A percentile compares a stretch with the other conserved stretches of the same genome.
phyloP scores from a whole-genome alignment of 805 yeast genomes.

The Wickerhamiella sergipiensis region DNA sequence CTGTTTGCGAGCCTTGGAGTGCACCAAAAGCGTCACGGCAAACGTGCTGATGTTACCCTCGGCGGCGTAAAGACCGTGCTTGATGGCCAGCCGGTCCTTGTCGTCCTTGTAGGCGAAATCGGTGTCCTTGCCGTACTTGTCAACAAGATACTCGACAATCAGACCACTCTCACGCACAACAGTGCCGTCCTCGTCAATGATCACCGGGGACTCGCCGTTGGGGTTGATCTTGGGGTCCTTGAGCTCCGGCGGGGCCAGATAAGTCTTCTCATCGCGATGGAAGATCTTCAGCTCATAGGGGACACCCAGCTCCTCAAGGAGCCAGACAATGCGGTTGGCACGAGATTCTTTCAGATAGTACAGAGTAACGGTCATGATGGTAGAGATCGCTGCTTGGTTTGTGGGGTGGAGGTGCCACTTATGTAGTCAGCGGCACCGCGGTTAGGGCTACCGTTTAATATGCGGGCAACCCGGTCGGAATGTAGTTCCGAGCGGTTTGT shows the following conservation, averaged over 20 bases:
- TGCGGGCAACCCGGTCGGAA: neutral
- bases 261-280: slow-evolving; percentile 33
- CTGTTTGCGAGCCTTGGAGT: slow-evolving; percentile 19
- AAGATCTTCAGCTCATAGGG: slow-evolving; percentile 41
- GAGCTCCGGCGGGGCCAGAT: slow-evolving; percentile 36
- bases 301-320: slow-evolving; percentile 41
- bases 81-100: slow-evolving; percentile 31
- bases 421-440: neutral
- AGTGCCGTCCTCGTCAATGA: slow-evolving; percentile 31
- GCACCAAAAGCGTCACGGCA: slow-evolving; percentile 26
- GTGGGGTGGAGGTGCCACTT: neutral
- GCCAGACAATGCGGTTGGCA: slow-evolving; percentile 49
- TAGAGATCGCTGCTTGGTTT: neutral
- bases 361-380: neutral
- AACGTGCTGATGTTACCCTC: slow-evolving; percentile 49
- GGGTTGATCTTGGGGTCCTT: slow-evolving; percentile 35
- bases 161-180: slow-evolving; percentile 46
- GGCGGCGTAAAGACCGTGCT: slow-evolving; percentile 38
- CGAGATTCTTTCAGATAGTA: slow-evolving; percentile 41
- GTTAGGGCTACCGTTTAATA: neutral
- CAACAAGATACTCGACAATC: slow-evolving; percentile 38
- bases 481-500: too few species aligned
- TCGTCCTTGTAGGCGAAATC: slow-evolving; percentile 27
- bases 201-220: slow-evolving; percentile 48
- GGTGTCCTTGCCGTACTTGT: slow-evolving; percentile 32